phyloP scores from a whole-genome alignment of 192 early-diverging fungal species.

The Coemansia guatemalensis region DNA sequence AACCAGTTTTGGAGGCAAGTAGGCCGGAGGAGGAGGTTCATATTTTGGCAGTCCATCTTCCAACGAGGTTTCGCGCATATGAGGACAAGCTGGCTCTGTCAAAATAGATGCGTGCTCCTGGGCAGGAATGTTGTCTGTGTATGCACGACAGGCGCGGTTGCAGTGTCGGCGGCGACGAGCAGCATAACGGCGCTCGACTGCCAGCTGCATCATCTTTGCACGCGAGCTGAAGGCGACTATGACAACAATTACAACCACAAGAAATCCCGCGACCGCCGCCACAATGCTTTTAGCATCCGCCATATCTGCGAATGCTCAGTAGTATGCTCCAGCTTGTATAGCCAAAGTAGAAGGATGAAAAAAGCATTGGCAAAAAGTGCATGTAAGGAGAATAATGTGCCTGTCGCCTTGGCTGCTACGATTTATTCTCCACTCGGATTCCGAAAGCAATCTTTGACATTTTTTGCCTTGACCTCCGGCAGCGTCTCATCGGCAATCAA shows the following conservation, averaged over 20 bases:
- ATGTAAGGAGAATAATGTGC: neutral
- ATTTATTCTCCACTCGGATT: neutral
- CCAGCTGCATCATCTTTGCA: conserved; percentile 1
- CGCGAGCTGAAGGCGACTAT: conserved; percentile 10
- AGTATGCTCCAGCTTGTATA: neutral
- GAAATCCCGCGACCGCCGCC: neutral
- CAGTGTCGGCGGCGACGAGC: neutral
- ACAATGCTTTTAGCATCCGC: conserved; percentile 7
- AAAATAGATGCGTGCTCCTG: too few relatives aligned
- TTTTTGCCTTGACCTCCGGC: conserved; percentile 5
- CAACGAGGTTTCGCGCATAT: neutral
- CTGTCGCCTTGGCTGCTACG: neutral
- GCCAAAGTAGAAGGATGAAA: neutral
- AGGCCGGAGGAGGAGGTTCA: conserved; percentile 40
- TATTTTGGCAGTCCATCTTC: conserved; percentile 30
- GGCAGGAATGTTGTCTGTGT: neutral
- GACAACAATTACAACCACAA: neutral
- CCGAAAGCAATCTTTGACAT: neutral
- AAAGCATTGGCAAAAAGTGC: conserved; percentile 1
- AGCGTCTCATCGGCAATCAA: conserved; percentile 7
- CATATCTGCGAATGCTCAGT: conserved; percentile 8
- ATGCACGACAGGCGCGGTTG: neutral
- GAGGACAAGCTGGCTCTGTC: neutral
- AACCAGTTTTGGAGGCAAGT: conserved; percentile 16
- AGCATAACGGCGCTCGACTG: neutral